phyloP scores from a whole-genome alignment of 106 monocot genomes.

The Allium cepa region DNA sequence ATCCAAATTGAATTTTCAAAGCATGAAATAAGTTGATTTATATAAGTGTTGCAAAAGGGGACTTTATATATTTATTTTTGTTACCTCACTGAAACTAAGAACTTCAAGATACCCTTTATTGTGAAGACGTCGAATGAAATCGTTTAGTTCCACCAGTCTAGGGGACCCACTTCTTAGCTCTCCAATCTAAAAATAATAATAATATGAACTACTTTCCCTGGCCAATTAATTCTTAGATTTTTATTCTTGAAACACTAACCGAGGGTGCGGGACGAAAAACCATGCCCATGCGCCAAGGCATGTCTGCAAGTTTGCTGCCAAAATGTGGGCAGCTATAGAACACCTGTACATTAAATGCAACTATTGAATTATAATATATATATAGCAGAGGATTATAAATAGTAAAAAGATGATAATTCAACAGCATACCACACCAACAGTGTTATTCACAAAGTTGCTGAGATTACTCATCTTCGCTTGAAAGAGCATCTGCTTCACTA shows the following conservation, averaged over 20 bases:
- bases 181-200: conserved; percentile 46
- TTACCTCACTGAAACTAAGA: conserved; percentile 99
- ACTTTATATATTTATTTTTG: background rate
- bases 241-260: conserved; percentile 28
- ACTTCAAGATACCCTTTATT: conserved; percentile 76
- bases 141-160: conserved; percentile 87
- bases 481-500: conserved; percentile 91
- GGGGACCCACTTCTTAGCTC: conserved; percentile 97
- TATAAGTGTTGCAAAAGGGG: too few species aligned
- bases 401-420: background rate
- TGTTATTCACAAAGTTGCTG: conserved; percentile 68
- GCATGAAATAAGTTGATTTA: too few species aligned
- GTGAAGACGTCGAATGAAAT: conserved; percentile 63
- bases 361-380: background rate
- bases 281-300: conserved; percentile 99
- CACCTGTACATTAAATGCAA: conserved; percentile 34
- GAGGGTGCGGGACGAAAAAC: conserved; percentile 97
- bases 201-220: background rate
- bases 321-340: conserved; percentile 99
- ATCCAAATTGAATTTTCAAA: too few species aligned
- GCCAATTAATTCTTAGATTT: background rate
- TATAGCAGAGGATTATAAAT: too few species aligned
- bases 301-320: conserved; percentile 97
- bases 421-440: conserved; percentile 70
- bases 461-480: conserved; percentile 75